phyloP scores from a whole-genome alignment of 1,284 basidiomycete species.

The Mycosarcoma maydis region DNA sequence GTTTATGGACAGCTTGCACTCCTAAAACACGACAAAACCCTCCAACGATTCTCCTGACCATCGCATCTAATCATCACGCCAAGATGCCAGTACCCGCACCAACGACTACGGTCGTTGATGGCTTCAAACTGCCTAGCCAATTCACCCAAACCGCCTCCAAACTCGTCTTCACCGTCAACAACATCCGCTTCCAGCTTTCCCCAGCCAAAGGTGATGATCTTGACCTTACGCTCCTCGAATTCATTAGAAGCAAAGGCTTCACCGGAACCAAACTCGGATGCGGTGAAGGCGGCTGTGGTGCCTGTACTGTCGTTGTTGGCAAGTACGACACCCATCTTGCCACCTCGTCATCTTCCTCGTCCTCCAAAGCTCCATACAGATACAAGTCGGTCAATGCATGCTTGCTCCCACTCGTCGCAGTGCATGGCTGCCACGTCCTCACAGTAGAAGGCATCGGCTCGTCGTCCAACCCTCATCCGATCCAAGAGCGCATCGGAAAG shows the following conservation, averaged over 20 bases:
- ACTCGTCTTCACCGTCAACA: constrained; percentile 50
- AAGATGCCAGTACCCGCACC: constrained; percentile 30
- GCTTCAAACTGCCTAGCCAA: constrained; percentile 34
- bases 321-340: constrained; percentile 23
- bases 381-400: constrained; percentile 68
- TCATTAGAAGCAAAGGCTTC: constrained; percentile 64
- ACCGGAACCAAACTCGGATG: constrained; percentile 68
- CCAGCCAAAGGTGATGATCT: constrained; percentile 40
- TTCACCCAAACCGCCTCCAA: constrained; percentile 30
- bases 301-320: constrained; percentile 65
- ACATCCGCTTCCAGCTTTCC: constrained; percentile 42
- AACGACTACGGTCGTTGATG: constrained; percentile 22
- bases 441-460: constrained; percentile 67
- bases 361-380: constrained; percentile 42
- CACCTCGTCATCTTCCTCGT: constrained; percentile 2
- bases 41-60: background rate
- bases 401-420: constrained; percentile 64
- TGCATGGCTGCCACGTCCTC: constrained; percentile 67
- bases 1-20: too few relatives aligned
- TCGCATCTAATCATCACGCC: background rate
- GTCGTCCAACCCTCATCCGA: constrained; percentile 65
- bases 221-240: constrained; percentile 64
- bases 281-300: constrained; percentile 67
- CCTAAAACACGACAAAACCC: too few relatives aligned
- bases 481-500: constrained; percentile 66